Conservation (phyloP, 2,329 filamentous ascomycete genomes). For the Claviceps fusiformis region DNA sequence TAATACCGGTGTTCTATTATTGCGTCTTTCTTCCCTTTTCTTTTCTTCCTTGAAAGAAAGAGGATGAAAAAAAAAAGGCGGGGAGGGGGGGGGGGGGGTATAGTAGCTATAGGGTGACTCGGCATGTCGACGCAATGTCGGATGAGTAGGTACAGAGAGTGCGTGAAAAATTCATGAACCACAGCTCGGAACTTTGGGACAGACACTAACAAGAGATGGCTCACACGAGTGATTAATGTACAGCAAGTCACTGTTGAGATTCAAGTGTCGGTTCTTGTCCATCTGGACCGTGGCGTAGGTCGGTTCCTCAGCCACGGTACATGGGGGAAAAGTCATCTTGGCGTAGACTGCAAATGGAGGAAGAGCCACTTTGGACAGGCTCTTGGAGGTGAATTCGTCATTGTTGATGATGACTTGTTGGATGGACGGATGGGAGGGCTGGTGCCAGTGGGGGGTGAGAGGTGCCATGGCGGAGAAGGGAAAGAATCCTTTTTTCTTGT, state of each 20-base stretch:
- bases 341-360: constrained; percentile 53
- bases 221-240: constrained; percentile 59
- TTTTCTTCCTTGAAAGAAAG: not conserved
- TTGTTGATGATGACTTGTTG: constrained; percentile 43
- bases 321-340: constrained; percentile 51
- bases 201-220: constrained; percentile 43
- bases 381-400: constrained; percentile 45
- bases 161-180: too few relatives aligned
- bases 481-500: not conserved
- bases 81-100: too few relatives aligned
- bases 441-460: constrained; percentile 43
- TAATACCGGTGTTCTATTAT: not conserved
- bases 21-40: not conserved
- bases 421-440: constrained; percentile 45
- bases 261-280: constrained; percentile 40
- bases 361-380: constrained; percentile 39
- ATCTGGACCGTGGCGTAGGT: constrained; percentile 54
- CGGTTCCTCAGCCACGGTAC: constrained; percentile 37
- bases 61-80: too few relatives aligned
- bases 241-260: constrained; percentile 51
- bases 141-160: not conserved
- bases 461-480: constrained; percentile 32
- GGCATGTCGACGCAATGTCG: not conserved
- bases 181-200: not conserved
- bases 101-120: not conserved